A percentile compares a stretch with the other conserved stretches of the same genome.
Conservation (phyloP, 1,284 basidiomycete species). For the Leccinum holopus region DNA sequence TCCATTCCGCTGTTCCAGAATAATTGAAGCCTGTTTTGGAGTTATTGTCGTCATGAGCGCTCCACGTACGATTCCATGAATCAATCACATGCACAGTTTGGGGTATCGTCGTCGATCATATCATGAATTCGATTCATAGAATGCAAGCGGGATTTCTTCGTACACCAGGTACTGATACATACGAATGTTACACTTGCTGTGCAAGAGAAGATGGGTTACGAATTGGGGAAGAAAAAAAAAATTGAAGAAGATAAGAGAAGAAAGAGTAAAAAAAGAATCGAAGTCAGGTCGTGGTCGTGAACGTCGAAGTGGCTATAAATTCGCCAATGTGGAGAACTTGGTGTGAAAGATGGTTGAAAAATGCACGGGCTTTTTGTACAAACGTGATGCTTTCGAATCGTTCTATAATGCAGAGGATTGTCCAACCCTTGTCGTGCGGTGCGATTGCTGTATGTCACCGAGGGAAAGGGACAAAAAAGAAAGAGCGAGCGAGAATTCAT, state of each 20-base stretch:
- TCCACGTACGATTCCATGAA: not conserved
- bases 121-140: constrained; percentile 23
- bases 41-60: not conserved
- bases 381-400: constrained; percentile 17
- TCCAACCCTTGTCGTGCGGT: not conserved
- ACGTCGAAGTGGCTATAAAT: constrained; percentile 25
- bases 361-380: constrained; percentile 25
- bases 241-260: not conserved
- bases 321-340: constrained; percentile 18
- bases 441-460: constrained; percentile 3
- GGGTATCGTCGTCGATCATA: constrained; percentile 6
- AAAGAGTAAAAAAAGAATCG: constrained; percentile 16
- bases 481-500: not conserved
- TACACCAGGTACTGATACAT: constrained; percentile 43
- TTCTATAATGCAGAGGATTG: constrained; percentile 1
- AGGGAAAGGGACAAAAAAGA: constrained; percentile 9
- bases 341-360: constrained; percentile 18
- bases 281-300: constrained; percentile 15
- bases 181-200: constrained; percentile 17
- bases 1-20: constrained; percentile 20
- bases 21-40: not conserved
- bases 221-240: not conserved
- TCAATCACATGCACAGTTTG: constrained; percentile 16
- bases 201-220: not conserved
- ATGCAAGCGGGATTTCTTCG: constrained; percentile 16